A percentile compares a stretch with the other conserved stretches of the same genome.
These are phyloP conservation scores for Phaeodactylum tricornutum DNA, from an alignment of 108 stramenopile genomes.

Conservation along the genomic window DNA sequence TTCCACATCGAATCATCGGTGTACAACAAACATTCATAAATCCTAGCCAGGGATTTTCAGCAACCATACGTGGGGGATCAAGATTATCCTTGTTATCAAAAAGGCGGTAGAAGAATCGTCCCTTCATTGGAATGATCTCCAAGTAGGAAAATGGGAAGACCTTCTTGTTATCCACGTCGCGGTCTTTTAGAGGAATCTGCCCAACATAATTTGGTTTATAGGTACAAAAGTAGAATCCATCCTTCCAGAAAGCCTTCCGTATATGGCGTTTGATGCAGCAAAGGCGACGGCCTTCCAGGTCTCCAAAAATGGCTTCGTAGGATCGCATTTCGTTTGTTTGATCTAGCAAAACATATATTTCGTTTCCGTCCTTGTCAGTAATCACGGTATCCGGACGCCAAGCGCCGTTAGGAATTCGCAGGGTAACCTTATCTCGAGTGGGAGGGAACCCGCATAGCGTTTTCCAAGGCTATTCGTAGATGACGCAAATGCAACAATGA, in stretches of 20 bases:
- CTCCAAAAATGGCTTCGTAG: conserved; percentile 37
- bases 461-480: conserved; percentile 11
- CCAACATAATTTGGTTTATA: conserved; percentile 29
- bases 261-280: conserved; percentile 30
- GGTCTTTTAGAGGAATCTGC: conserved; percentile 27
- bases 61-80: conserved; percentile 1
- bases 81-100: not conserved
- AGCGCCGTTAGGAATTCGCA: conserved; percentile 29
- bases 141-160: conserved; percentile 33
- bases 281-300: conserved; percentile 30
- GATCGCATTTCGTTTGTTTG: conserved; percentile 27
- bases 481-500: too few relatives aligned
- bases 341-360: conserved; percentile 31
- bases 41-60: conserved; percentile 29
- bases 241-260: conserved; percentile 24
- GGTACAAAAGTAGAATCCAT: conserved; percentile 43
- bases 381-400: conserved; percentile 42
- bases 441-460: conserved; percentile 22
- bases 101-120: conserved; percentile 18
- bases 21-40: conserved; percentile 42
- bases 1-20: conserved; percentile 27
- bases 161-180: conserved; percentile 28
- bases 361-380: conserved; percentile 29
- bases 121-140: conserved; percentile 17
- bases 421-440: conserved; percentile 20